A percentile compares a stretch with the other conserved stretches of the same genome.
Evolutionary conservation across 768 basidiomycete genomes (phyloP).

Genomic region (Phanerochaete sordida): DNA sequence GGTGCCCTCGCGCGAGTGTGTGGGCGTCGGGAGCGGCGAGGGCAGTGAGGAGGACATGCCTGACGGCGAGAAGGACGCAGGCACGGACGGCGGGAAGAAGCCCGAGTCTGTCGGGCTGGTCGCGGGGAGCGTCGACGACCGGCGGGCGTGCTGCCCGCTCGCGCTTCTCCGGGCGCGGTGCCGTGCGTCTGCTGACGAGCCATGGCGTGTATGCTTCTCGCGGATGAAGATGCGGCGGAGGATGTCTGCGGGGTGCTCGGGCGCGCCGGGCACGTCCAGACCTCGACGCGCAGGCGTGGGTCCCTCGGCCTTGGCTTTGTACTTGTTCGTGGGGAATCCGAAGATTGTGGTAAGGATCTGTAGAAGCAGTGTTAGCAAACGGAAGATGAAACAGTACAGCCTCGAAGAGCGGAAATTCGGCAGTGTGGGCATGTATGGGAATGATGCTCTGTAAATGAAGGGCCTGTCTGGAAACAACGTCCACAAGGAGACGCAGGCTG

Average conservation of each 20-base stretch:
- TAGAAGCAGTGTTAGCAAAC: background rate
- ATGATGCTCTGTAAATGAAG: no score
- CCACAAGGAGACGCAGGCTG: no score
- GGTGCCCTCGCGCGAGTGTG: conserved; percentile 14
- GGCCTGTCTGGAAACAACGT: no score
- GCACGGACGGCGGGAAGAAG: background rate
- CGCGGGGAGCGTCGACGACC: conserved; percentile 13
- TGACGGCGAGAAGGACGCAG: background rate
- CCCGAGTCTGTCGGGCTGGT: background rate
- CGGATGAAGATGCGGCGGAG: conserved; percentile 25
- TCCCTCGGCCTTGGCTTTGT: conserved; percentile 40
- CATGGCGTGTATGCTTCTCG: conserved; percentile 14
- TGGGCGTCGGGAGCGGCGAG: background rate
- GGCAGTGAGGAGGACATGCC: background rate
- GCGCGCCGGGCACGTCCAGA: conserved; percentile 17
- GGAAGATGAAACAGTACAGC: background rate
- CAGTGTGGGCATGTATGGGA: no score
- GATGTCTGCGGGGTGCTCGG: conserved; percentile 18
- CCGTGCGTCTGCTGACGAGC: conserved; percentile 10
- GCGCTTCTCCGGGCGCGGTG: conserved; percentile 5
- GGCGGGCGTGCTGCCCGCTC: conserved; percentile 8
- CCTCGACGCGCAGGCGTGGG: conserved; percentile 13
- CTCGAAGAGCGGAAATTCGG: background rate
- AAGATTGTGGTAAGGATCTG: conserved; percentile 62
- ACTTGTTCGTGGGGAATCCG: conserved; percentile 52